A percentile compares a stretch with the other conserved stretches of the same genome.
These are phyloP conservation scores for Penicillium simplicissimum DNA, from an alignment of 495 filamentous ascomycete species.

Conservation along the genomic window DNA sequence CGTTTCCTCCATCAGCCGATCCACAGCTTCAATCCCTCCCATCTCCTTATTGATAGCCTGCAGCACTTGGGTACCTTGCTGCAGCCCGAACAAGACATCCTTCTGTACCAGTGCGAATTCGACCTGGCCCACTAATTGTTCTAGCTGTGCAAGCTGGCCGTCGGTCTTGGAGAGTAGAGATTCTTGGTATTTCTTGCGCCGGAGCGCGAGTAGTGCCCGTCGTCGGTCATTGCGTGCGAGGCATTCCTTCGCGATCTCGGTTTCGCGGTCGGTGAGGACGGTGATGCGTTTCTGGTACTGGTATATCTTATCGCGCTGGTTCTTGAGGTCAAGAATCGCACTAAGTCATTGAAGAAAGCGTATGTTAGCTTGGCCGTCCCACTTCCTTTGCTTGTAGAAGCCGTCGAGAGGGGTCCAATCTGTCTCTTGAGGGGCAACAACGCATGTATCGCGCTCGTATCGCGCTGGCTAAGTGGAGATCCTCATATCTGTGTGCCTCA, in stretches of 20 bases:
- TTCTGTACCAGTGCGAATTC: conserved; percentile 96
- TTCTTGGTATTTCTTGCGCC: conserved; percentile 96
- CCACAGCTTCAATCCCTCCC: conserved; percentile 89
- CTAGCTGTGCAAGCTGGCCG: conserved; percentile 81
- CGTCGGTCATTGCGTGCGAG: conserved; percentile 72
- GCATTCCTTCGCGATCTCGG: conserved; percentile 77
- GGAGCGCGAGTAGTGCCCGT: conserved; percentile 83
- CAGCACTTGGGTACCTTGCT: conserved; percentile 87
- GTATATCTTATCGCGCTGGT: conserved; percentile 93
- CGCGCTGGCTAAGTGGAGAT: background rate
- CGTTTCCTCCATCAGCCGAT: conserved; percentile 89
- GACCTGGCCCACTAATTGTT: conserved; percentile 78
- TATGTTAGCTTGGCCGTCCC: conserved; percentile 7
- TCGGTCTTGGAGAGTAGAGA: conserved; percentile 87
- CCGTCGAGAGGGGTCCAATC: conserved; percentile 22
- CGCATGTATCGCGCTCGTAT: background rate
- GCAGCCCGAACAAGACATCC: conserved; percentile 87
- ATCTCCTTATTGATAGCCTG: conserved; percentile 92
- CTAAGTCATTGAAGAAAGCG: conserved; percentile 37
- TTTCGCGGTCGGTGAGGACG: conserved; percentile 80
- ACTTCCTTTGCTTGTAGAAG: background rate
- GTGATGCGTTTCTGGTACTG: conserved; percentile 90
- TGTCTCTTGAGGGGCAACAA: conserved; percentile 27
- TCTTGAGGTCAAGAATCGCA: conserved; percentile 95
- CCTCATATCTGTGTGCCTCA: background rate